Percentiles rank a stretch among this genome's conserved stretches.
phyloP scores from a whole-genome alignment of 345 rosid genomes.

The Boechera retrofracta region DNA sequence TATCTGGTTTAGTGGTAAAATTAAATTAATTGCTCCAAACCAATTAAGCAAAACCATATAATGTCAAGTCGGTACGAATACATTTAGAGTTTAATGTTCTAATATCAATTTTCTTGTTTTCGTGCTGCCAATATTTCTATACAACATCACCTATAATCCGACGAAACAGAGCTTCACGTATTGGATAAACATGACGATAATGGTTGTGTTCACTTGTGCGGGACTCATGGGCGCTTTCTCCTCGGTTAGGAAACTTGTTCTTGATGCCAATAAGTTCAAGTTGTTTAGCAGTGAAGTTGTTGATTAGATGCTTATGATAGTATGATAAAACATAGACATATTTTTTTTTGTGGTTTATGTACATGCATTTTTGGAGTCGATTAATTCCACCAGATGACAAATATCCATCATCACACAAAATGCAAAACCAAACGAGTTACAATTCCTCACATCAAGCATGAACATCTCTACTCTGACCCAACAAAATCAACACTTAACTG shows the following conservation, averaged over 20 bases:
- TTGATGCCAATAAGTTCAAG: constrained; percentile 85
- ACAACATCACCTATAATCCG: constrained; percentile 86
- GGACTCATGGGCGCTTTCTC: constrained; percentile 90
- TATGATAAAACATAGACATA: background rate
- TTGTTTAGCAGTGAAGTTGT: constrained; percentile 83
- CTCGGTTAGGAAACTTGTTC: constrained; percentile 76
- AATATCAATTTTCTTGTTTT: constrained; percentile 57
- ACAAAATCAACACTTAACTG: no score
- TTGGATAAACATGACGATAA: constrained; percentile 73
- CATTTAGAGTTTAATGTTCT: no score
- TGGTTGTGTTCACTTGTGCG: constrained; percentile 67
- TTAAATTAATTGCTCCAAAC: no score
- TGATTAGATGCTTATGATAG: constrained; percentile 45
- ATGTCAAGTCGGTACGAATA: no score
- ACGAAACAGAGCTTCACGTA: constrained; percentile 59
- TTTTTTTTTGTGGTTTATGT: constrained; percentile 14
- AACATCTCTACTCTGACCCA: background rate
- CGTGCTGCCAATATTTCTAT: constrained; percentile 91
- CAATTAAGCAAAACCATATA: no score
- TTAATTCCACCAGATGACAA: background rate
- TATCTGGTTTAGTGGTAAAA: no score
- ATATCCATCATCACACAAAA: background rate
- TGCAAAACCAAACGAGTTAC: background rate
- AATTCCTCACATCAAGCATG: no score
- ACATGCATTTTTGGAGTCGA: constrained; percentile 1